Evolutionary conservation across 225 moss, liverwort and hornwort species (phyloP).

Genomic region (Pseudisothecium myosuroides): DNA sequence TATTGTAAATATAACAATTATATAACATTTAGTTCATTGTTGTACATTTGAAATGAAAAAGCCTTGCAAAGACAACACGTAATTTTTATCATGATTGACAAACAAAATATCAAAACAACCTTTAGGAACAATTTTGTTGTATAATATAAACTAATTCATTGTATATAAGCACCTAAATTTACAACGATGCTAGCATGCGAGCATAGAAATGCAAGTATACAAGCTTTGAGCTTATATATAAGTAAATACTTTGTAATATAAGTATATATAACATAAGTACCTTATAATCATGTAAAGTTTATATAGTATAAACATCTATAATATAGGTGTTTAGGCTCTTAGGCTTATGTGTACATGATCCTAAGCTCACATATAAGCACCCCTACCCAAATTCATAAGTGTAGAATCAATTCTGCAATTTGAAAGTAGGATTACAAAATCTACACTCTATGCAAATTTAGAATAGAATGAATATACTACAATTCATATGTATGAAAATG

Average conservation of each 20-base stretch:
- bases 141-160: not conserved
- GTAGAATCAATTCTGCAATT: not conserved
- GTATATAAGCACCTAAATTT: not conserved
- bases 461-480: not conserved
- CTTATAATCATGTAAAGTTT: too few species aligned
- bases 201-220: too few species aligned
- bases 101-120: not conserved
- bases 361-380: too few species aligned
- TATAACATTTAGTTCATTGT: too few species aligned
- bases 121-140: fast-evolving
- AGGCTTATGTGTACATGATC: too few species aligned
- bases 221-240: too few species aligned
- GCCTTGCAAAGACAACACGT: fast-evolving
- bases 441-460: not conserved
- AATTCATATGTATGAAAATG: not conserved
- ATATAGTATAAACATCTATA: too few species aligned
- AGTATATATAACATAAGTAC: too few species aligned
- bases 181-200: too few species aligned
- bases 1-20: not conserved
- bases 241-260: too few species aligned
- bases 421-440: not conserved
- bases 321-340: too few species aligned
- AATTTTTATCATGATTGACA: not conserved
- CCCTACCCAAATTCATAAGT: not conserved
- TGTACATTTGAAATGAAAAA: not conserved